Percentiles rank a stretch among this genome's conserved stretches.
These are phyloP conservation scores for Globisporangium emineosum DNA, from an alignment of 352 stramenopile species.

Conservation along the genomic window DNA sequence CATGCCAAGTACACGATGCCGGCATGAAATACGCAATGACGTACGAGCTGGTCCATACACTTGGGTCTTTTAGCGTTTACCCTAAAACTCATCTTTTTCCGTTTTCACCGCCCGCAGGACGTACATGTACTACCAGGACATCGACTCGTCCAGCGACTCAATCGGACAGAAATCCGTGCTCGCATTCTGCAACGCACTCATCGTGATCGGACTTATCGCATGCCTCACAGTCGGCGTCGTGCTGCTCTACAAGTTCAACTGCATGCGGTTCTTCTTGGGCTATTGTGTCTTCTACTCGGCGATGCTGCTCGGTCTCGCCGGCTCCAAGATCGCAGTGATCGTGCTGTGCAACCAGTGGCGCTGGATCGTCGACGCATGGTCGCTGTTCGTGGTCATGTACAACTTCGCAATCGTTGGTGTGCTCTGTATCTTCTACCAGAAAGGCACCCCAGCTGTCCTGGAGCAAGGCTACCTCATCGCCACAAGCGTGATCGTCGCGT, in stretches of 20 bases:
- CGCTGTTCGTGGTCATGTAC: conserved; percentile 78
- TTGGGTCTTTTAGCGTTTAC: too few relatives aligned
- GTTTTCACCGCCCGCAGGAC: conserved; percentile 24
- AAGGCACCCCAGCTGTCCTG: conserved; percentile 68
- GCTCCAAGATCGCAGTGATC: conserved; percentile 69
- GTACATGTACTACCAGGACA: conserved; percentile 83
- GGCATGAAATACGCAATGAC: conserved; percentile 52
- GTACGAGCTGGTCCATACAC: conserved; percentile 23
- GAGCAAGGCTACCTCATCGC: conserved; percentile 91
- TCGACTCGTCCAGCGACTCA: conserved; percentile 43
- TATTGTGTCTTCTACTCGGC: conserved; percentile 81
- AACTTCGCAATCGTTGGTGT: conserved; percentile 87
- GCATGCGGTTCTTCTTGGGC: conserved; percentile 64
- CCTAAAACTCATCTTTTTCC: background rate
- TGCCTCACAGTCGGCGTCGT: conserved; percentile 78
- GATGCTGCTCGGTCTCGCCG: conserved; percentile 63
- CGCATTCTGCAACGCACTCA: conserved; percentile 69
- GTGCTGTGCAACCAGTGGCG: conserved; percentile 43
- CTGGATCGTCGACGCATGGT: conserved; percentile 50
- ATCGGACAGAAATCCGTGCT: conserved; percentile 44
- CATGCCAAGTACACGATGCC: conserved; percentile 42
- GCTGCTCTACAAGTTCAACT: conserved; percentile 82
- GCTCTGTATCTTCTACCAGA: conserved; percentile 86
- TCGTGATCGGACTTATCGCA: conserved; percentile 81
- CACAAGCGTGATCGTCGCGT: conserved; percentile 95